phyloP scores from a whole-genome alignment of 169 alveolate genomes.

The Plasmodium fragile region DNA sequence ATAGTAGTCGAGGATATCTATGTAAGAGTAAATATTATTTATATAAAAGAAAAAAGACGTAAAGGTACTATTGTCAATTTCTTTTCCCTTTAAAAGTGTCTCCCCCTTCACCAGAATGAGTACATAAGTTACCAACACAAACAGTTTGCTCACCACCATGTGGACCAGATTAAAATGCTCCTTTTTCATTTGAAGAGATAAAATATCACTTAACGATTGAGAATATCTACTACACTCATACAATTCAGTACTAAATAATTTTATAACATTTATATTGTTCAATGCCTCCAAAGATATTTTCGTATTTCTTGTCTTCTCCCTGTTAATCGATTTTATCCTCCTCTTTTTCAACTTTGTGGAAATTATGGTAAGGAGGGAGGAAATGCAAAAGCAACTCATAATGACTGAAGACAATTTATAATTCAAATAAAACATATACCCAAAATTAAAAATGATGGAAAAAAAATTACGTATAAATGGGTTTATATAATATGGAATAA shows the following conservation, averaged over 20 bases:
- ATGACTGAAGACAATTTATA: slow-evolving; percentile 12
- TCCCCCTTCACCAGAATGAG: slow-evolving; percentile 22
- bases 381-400: slow-evolving; percentile 15
- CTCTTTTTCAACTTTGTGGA: slow-evolving; percentile 26
- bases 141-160: slow-evolving; percentile 39
- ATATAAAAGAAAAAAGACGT: slow-evolving; percentile 58
- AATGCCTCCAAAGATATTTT: slow-evolving; percentile 29
- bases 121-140: slow-evolving; percentile 33
- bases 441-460: slow-evolving; percentile 39
- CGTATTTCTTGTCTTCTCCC: not conserved
- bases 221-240: slow-evolving; percentile 36
- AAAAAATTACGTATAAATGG: slow-evolving; percentile 47
- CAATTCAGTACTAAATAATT: slow-evolving; percentile 28
- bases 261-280: slow-evolving; percentile 31
- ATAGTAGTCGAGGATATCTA: slow-evolving; percentile 42
- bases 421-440: slow-evolving; percentile 38
- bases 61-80: slow-evolving; percentile 20
- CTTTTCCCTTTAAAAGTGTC: not conserved
- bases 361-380: slow-evolving; percentile 34
- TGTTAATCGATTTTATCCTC: slow-evolving; percentile 21
- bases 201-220: slow-evolving; percentile 10
- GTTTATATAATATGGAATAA: slow-evolving; percentile 52
- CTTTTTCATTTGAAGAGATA: slow-evolving; percentile 19
- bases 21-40: slow-evolving; percentile 47
- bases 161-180: slow-evolving; percentile 51